phyloP scores from a whole-genome alignment of 176 grass and related monocot genomes.

The Bonia amplexicaulis region DNA sequence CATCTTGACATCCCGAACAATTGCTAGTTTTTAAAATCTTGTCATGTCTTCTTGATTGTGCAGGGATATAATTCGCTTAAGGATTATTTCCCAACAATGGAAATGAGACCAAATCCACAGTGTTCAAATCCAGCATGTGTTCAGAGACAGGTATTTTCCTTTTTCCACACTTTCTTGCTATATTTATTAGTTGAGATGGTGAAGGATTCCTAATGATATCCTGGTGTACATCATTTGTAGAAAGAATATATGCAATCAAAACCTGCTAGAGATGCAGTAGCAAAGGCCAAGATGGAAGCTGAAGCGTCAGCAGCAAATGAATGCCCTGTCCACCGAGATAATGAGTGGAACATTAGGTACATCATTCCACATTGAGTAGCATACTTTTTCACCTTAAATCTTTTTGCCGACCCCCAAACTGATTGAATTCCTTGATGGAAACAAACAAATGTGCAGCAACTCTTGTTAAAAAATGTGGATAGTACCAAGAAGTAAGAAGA shows the following conservation, averaged over 20 bases:
- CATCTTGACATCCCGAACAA: neutral
- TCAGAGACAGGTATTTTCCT: slow-evolving; percentile 66
- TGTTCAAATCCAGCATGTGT: slow-evolving; percentile 90
- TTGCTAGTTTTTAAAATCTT: neutral
- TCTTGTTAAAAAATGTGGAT: neutral
- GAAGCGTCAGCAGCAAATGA: slow-evolving; percentile 55
- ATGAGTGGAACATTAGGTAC: slow-evolving; percentile 96
- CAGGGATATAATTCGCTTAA: slow-evolving; percentile 98
- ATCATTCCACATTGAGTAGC: neutral
- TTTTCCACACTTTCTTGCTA: neutral
- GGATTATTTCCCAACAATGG: slow-evolving; percentile 93
- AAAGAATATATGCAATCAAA: slow-evolving; percentile 76
- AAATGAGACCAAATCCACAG: slow-evolving; percentile 97
- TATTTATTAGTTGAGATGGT: neutral
- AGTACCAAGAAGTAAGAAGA: neutral
- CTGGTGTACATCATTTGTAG: slow-evolving; percentile 41
- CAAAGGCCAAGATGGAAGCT: slow-evolving; percentile 83
- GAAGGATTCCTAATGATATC: neutral
- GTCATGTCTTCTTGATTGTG: neutral
- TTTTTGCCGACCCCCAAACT: neutral
- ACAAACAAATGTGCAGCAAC: neutral
- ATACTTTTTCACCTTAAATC: neutral
- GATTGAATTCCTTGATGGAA: slow-evolving; percentile 4
- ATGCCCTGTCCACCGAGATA: slow-evolving; percentile 74
- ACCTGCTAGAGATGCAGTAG: slow-evolving; percentile 83